A percentile compares a stretch with the other conserved stretches of the same genome.
Evolutionary conservation across 1,139 yeast species (phyloP).

Genomic region (Pichia sp.): DNA sequence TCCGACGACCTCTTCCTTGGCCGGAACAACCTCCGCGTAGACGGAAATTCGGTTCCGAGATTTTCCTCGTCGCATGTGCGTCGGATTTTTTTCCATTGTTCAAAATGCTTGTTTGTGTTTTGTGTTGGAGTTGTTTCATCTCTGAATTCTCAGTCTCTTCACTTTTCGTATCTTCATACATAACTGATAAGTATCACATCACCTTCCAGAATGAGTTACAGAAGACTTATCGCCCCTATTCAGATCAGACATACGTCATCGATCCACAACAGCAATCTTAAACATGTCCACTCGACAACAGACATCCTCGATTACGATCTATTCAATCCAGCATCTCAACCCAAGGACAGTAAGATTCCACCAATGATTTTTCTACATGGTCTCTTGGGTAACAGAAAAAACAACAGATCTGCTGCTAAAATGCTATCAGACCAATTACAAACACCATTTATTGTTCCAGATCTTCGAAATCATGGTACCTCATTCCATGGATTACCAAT

Average conservation of each 20-base stretch:
- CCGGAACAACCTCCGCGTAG: too few relatives aligned
- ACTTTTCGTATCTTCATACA: too few relatives aligned
- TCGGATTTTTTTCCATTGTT: neutral
- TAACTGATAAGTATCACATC: too few relatives aligned
- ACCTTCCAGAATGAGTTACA: neutral
- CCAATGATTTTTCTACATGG: constrained; percentile 88
- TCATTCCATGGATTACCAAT: constrained; percentile 74
- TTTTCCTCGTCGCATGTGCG: constrained; percentile 8
- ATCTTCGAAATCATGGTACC: constrained; percentile 85
- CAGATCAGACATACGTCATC: neutral
- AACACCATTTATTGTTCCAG: constrained; percentile 62
- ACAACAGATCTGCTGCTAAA: constrained; percentile 74
- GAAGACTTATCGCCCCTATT: neutral
- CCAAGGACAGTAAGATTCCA: constrained; percentile 16
- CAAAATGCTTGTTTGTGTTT: neutral
- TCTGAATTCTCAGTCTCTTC: neutral
- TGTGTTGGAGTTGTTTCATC: neutral
- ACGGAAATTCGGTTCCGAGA: constrained; percentile 3
- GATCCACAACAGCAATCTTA: neutral
- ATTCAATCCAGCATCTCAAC: constrained; percentile 23
- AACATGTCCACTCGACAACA: neutral
- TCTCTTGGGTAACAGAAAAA: constrained; percentile 74
- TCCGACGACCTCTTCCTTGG: too few relatives aligned
- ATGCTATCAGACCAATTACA: constrained; percentile 34
- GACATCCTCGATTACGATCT: constrained; percentile 22